Base-by-base conservation (phyloP, 2,329 filamentous ascomycete species). In the Aspergillus oerlinghausenensis region DNA sequence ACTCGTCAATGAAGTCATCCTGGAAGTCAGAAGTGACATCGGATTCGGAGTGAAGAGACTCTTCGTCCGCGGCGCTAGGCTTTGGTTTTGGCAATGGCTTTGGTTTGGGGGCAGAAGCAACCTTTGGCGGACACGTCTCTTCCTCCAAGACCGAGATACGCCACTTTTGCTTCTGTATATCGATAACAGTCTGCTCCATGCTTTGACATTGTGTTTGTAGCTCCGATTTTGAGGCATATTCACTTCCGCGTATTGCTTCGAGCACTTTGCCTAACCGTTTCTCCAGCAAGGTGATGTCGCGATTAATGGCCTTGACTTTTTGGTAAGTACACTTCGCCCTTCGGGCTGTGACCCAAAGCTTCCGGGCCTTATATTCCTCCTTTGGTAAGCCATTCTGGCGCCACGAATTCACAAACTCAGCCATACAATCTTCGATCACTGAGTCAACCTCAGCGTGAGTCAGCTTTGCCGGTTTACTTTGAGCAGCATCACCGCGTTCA, bases 121-220 rank as follows among this genome's bases (percentile, higher is more conserved):
- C 56, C 50, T 64, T 72, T 11, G 62, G 67, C 7, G 70, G 73
- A 49, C 66, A 72, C 49, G 58, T 65, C 11, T 66, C 66, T 40
- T 64, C 61, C 52, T 73, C 65, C 59, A 82, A 71, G 1, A 79
- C 67, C 9, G 67, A 65, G 35, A 78, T 69, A 50, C 76, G 76
- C 79, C 79, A 84, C 28, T 68, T 67, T 25, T 67, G 64, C 26
- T 65, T 64, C 60, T 78, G 69, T 50, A 82, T 81, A 54, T 88
- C 81, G 38, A 83, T 80, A 0, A 96, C 73, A 3, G 80, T 90
- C 4, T 78, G 75, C 57, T 93, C 85, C 54, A 96, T 75, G 38
- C 75, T 80, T 10, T 75, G 72, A 50, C 85, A 85, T 63, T 85
- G 82, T 5, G 72, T 74, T 26, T 77, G 73, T 14, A 94, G 67